These are phyloP conservation scores for Trypethelium eluteriae DNA, from an alignment of 495 filamentous ascomycete species.

Conservation along the genomic window DNA sequence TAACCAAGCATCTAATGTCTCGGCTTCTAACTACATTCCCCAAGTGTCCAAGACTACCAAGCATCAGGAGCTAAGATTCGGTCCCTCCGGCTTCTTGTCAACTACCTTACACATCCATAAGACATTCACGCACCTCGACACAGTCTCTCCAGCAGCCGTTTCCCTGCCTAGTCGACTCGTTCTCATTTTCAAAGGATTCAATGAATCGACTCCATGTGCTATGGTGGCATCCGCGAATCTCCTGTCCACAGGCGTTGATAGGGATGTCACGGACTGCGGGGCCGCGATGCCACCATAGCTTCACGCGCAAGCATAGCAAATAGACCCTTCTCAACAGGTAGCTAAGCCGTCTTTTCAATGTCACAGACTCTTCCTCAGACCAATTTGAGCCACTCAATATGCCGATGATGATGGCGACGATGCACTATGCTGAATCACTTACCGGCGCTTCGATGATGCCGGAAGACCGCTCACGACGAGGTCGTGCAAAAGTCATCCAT, in stretches of 20 bases:
- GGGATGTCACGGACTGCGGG: constrained; percentile 9
- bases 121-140: no score
- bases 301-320: background rate
- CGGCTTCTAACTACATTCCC: no score
- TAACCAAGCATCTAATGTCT: no score
- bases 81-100: no score
- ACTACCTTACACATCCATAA: no score
- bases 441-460: background rate
- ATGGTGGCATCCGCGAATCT: background rate
- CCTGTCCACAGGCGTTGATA: background rate
- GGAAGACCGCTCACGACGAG: background rate
- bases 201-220: no score
- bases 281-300: background rate
- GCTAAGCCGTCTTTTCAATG: background rate
- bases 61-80: no score
- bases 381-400: background rate
- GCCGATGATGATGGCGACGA: background rate
- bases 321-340: background rate
- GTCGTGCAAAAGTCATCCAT: background rate
- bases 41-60: no score
- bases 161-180: no score
- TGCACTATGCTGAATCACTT: background rate
- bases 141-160: no score
- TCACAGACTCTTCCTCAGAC: background rate
- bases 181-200: no score